A percentile compares a stretch with the other conserved stretches of the same genome.
These are phyloP conservation scores for Hypoxylon trugodes DNA, from an alignment of 495 filamentous ascomycete species.

Conservation along the genomic window DNA sequence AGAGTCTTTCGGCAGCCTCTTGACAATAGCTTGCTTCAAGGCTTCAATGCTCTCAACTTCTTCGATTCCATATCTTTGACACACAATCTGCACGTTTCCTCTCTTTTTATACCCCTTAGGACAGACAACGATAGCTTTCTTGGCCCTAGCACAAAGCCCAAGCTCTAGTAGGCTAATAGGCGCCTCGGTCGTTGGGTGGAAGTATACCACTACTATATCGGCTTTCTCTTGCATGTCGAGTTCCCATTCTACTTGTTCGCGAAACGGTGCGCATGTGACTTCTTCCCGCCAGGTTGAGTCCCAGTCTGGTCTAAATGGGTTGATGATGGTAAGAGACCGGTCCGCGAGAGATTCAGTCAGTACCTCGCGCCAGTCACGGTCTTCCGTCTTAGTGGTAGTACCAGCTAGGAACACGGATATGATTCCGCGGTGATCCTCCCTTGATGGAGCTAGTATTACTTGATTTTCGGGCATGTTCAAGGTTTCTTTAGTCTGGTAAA, in stretches of 20 bases:
- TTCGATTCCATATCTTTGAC: slow-evolving; percentile 52
- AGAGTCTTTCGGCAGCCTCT: slow-evolving; percentile 28
- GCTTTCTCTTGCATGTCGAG: slow-evolving; percentile 61
- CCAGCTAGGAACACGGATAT: slow-evolving; percentile 56
- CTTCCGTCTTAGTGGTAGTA: slow-evolving; percentile 42
- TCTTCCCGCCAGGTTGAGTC: slow-evolving; percentile 60
- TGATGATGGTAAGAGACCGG: slow-evolving; percentile 64
- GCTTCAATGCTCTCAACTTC: slow-evolving; percentile 46
- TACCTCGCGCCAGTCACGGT: slow-evolving; percentile 52
- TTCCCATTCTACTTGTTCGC: slow-evolving; percentile 67
- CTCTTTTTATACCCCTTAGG: slow-evolving; percentile 61
- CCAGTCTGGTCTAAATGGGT: slow-evolving; percentile 65
- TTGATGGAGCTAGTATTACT: slow-evolving; percentile 45
- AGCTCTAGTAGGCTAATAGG: slow-evolving; percentile 62
- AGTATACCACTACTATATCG: slow-evolving; percentile 64
- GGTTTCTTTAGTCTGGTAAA: neutral
- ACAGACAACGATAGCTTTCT: slow-evolving; percentile 62
- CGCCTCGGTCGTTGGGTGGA: slow-evolving; percentile 55
- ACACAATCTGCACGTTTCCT: slow-evolving; percentile 65
- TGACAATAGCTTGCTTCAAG: slow-evolving; percentile 36
- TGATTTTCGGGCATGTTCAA: slow-evolving; percentile 38
- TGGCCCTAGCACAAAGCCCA: slow-evolving; percentile 56
- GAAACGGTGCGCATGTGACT: slow-evolving; percentile 52
- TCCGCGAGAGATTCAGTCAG: slow-evolving; percentile 46
- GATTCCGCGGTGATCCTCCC: slow-evolving; percentile 33